Base-by-base conservation (phyloP, 2,329 filamentous ascomycete genomes). In the Venturia pyrina region DNA sequence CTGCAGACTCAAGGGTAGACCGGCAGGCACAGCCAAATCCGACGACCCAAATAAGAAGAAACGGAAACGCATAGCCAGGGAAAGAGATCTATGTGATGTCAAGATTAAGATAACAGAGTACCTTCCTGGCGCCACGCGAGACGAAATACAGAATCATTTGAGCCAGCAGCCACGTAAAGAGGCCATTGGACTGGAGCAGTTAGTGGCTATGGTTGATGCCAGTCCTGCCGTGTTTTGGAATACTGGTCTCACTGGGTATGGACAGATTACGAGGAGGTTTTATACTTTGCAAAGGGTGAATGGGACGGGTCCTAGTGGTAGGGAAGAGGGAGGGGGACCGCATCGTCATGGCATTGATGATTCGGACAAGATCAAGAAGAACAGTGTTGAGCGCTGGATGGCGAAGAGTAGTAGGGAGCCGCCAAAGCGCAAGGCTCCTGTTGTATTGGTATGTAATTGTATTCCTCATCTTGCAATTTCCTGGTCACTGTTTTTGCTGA, bases 41-140 rank as follows among this genome's bases (percentile, higher is more conserved):
- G 85, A 89, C 60, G 89, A 93, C 70, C 89, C 90, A 0, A 87
- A 86, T 73, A 92, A 91, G 79, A 92, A 91, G 81, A 92, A 91
- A 75, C 83, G 90, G 46, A 92, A 91, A 76, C 86, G 90, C 34
- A 86, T 83, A 44, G 87, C 87, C n/a, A 82, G 90, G 53, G 86
- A 90, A 74, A 82, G 88, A 15, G 88, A 92, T 76, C 81, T 92
- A n/a, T 93, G 90, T 74, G 89, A 93, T 74, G 89, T 93, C 69
- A 93, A 93, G 77, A 91, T 93, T 74, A 93, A 92, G 75, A 90
- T 93, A 67, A 91, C 89, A 2, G 89, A 93, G 75, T 90, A 90
- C 76, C 88, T 89, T 65, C 84, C 87, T 11, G 84, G 82, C 46
- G 78, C 73, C 24, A 73, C 75, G 44, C 70, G 71, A 46, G 75